These are phyloP conservation scores for Volvox africanus DNA, from an alignment of 139 green algal genomes.

Conservation along the genomic window DNA sequence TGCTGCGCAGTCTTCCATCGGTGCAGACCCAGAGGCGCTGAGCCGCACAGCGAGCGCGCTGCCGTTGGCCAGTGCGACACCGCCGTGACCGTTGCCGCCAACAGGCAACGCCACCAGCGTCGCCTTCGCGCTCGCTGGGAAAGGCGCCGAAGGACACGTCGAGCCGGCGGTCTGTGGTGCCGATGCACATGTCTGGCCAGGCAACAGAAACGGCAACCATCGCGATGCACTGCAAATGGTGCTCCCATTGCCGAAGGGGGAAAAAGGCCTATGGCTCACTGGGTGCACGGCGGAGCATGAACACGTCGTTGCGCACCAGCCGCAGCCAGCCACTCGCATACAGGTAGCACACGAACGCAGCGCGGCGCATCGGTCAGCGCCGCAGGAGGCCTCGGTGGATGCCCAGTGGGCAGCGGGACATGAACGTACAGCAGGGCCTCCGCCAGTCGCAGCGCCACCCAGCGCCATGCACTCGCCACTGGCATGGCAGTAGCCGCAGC, in stretches of 20 bases:
- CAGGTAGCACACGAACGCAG: neutral
- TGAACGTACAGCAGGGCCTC: neutral
- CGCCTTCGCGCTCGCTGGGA: neutral
- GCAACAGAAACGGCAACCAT: neutral
- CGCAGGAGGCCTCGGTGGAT: neutral
- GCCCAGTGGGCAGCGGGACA: constrained; percentile 7
- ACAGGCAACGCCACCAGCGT: neutral
- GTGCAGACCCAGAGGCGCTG: neutral
- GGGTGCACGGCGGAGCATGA: neutral
- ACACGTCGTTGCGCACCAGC: constrained; percentile 20
- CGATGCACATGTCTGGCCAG: neutral
- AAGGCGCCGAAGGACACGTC: neutral
- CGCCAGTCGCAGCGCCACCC: neutral
- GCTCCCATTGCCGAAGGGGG: too few relatives aligned
- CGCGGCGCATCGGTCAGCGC: neutral
- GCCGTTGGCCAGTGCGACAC: neutral
- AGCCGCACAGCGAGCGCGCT: neutral
- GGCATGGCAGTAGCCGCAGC: constrained; percentile 27
- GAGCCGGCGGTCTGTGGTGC: neutral
- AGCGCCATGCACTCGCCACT: constrained; percentile 32
- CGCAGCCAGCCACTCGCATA: constrained; percentile 4
- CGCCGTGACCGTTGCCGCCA: neutral
- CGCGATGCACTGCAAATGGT: neutral
- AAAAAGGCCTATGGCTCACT: too few relatives aligned
- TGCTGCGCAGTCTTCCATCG: neutral